Evolutionary conservation across 1,284 basidiomycete species (phyloP).

Genomic region (Tylopilus sp.): DNA sequence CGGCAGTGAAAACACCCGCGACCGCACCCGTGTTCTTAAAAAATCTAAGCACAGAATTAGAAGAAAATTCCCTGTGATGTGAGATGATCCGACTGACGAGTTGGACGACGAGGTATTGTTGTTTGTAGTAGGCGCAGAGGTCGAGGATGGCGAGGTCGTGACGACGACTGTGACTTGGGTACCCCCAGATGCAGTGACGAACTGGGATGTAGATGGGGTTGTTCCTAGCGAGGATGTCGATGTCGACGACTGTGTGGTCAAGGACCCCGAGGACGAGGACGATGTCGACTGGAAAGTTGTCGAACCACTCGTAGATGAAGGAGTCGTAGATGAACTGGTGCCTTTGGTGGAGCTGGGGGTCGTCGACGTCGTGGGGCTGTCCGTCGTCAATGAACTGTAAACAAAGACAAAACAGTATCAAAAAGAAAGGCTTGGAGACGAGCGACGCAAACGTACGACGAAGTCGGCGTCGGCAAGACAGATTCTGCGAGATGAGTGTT

Average conservation of each 20-base stretch:
- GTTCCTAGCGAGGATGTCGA: background rate
- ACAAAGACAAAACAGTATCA: background rate
- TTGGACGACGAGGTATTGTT: slow-evolving; percentile 17
- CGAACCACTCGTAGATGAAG: slow-evolving; percentile 20
- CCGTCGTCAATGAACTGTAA: background rate
- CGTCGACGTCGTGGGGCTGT: background rate
- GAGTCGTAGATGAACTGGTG: background rate
- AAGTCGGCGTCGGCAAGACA: background rate
- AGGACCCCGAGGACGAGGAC: background rate
- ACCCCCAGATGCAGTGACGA: slow-evolving; percentile 24
- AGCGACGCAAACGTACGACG: slow-evolving; percentile 11
- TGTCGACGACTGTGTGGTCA: background rate
- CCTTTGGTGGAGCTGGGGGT: background rate
- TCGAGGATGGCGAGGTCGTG: slow-evolving; percentile 1
- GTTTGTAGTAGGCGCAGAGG: slow-evolving; percentile 5
- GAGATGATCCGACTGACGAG: slow-evolving; percentile 34
- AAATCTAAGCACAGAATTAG: slow-evolving; percentile 60
- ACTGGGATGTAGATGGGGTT: slow-evolving; percentile 6
- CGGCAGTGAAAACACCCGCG: slow-evolving; percentile 75
- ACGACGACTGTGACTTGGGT: slow-evolving; percentile 14
- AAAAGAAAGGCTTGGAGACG: background rate
- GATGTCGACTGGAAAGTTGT: slow-evolving; percentile 20
- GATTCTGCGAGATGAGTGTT: background rate
- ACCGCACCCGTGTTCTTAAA: slow-evolving; percentile 78
- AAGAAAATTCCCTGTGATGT: background rate